These are phyloP conservation scores for Vitis vinifera DNA, from an alignment of 164 flowering plant genomes.

Conservation along the genomic window ASM3070453v1 NC_081813.1:5304001-5304500, in stretches of 20 bases:
- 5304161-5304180: not conserved
- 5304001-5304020: constrained; percentile 60
- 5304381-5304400: constrained; percentile 8
- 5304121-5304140: no score
- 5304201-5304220: not conserved
- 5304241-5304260: constrained; percentile 16
- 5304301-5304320: constrained; percentile 37
- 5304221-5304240: constrained; percentile 3
- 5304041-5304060: not conserved
- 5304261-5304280: constrained; percentile 14
- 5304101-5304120: not conserved
- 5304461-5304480: constrained; percentile 34
- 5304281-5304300: constrained; percentile 19
- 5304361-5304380: not conserved
- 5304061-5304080: not conserved
- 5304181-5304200: not conserved
- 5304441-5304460: constrained; percentile 19
- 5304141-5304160: no score
- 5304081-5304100: constrained; percentile 6
- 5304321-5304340: not conserved
- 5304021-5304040: constrained; percentile 8
- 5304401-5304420: constrained; percentile 22
- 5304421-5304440: constrained; percentile 16
- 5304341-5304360: not conserved
- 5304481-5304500: constrained; percentile 20